Conservation (phyloP, 768 basidiomycete species). For the Nidula microcarpa region DNA sequence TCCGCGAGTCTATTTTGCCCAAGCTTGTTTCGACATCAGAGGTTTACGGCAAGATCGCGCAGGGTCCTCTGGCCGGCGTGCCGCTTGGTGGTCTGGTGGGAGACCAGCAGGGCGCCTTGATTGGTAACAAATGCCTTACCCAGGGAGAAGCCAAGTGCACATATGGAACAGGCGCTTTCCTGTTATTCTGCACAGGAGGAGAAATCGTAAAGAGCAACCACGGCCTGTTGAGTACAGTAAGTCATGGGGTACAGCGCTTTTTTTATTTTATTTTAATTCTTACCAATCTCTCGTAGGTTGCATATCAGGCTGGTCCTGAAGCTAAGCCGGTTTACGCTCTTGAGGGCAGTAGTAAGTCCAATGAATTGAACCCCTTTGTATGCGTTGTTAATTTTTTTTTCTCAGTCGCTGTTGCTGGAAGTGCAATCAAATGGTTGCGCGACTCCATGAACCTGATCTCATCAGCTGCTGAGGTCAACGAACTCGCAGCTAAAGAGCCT, state of each 20-base stretch:
- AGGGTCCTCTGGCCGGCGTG: constrained; percentile 66
- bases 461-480: constrained; percentile 80
- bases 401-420: constrained; percentile 89
- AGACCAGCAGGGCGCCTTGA: constrained; percentile 96
- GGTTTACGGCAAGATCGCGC: constrained; percentile 78
- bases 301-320: constrained; percentile 81
- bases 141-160: constrained; percentile 97
- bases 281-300: constrained; percentile 50
- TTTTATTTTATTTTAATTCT: neutral
- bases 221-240: constrained; percentile 85
- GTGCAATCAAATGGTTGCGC: constrained; percentile 94
- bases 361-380: constrained; percentile 1
- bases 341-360: constrained; percentile 82
- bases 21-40: constrained; percentile 88
- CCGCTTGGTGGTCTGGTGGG: constrained; percentile 92
- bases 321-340: constrained; percentile 86
- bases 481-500: constrained; percentile 69
- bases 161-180: constrained; percentile 95
- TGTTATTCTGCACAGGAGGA: constrained; percentile 90
- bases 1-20: constrained; percentile 77
- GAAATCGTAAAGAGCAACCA: constrained; percentile 84
- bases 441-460: constrained; percentile 86
- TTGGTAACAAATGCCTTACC: constrained; percentile 94
- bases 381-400: neutral
- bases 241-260: constrained; percentile 7